These are phyloP conservation scores for Pseudogymnoascus sp. DNA, from an alignment of 2,329 filamentous ascomycete genomes.

Conservation along the genomic window DNA sequence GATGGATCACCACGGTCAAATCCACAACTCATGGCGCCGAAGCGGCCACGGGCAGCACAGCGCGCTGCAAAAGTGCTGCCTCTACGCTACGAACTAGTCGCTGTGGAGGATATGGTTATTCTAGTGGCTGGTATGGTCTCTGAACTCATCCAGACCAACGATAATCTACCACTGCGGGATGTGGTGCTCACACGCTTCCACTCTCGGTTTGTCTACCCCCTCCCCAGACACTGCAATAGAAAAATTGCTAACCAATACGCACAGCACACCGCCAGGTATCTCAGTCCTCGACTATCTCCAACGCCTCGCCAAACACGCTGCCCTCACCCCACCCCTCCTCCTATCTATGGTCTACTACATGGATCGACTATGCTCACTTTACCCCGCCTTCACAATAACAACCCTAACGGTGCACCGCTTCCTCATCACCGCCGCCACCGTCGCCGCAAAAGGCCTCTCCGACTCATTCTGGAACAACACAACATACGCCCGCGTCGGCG, in stretches of 20 bases:
- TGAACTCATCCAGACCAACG: constrained; percentile 89
- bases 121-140: constrained; percentile 92
- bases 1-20: not conserved
- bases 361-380: constrained; percentile 83
- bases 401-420: constrained; percentile 96
- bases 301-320: constrained; percentile 86
- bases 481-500: constrained; percentile 88
- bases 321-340: constrained; percentile 84
- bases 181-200: constrained; percentile 90
- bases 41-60: constrained; percentile 45
- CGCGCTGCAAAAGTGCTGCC: constrained; percentile 54
- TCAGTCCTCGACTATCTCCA: constrained; percentile 91
- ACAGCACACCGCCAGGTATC: constrained; percentile 71
- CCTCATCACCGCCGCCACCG: constrained; percentile 88
- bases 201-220: constrained; percentile 55
- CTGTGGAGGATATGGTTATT: constrained; percentile 77
- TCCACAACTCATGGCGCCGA: constrained; percentile 30
- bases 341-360: constrained; percentile 99
- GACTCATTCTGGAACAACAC: constrained; percentile 99
- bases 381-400: constrained; percentile 92
- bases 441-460: constrained; percentile 90
- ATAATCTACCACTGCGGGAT: constrained; percentile 73
- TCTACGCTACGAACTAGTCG: constrained; percentile 69
- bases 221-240: not conserved
- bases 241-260: constrained; percentile 13